Evolutionary conservation across 768 basidiomycete genomes (phyloP).

Genomic region (Vararia minispora): DNA sequence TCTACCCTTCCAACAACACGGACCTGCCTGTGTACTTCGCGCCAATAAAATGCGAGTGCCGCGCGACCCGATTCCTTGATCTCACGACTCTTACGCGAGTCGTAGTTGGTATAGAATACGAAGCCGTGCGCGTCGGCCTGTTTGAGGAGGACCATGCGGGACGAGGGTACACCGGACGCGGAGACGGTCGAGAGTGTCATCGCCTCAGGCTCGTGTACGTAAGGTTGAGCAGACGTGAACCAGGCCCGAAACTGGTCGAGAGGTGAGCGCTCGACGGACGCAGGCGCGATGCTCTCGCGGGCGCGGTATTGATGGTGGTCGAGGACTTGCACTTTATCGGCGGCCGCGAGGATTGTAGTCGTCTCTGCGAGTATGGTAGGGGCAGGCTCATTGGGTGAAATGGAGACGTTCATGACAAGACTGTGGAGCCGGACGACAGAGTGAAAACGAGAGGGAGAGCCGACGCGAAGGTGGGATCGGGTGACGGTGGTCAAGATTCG

Average conservation of each 20-base stretch:
- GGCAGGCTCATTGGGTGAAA: no score
- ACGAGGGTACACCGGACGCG: slow-evolving; percentile 65
- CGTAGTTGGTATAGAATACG: slow-evolving; percentile 96
- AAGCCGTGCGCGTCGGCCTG: slow-evolving; percentile 83
- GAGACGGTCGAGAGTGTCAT: slow-evolving; percentile 75
- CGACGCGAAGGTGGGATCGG: neutral
- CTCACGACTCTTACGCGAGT: slow-evolving; percentile 84
- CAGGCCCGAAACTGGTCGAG: slow-evolving; percentile 79
- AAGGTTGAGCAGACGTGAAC: slow-evolving; percentile 63
- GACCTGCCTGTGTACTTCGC: slow-evolving; percentile 69
- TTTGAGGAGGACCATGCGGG: slow-evolving; percentile 86
- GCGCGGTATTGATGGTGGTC: slow-evolving; percentile 71
- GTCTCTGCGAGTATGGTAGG: no score
- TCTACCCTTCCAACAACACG: slow-evolving; percentile 81
- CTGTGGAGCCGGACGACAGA: slow-evolving; percentile 23
- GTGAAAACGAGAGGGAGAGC: neutral
- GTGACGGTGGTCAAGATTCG: no score
- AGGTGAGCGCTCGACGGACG: slow-evolving; percentile 53
- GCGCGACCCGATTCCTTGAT: slow-evolving; percentile 68
- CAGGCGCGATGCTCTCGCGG: slow-evolving; percentile 51
- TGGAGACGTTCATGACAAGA: slow-evolving; percentile 19
- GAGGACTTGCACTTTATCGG: slow-evolving; percentile 54
- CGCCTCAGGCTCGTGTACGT: slow-evolving; percentile 80
- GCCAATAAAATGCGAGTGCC: slow-evolving; percentile 86
- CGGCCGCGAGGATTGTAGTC: slow-evolving; percentile 34